Conservation (phyloP, 2,329 filamentous ascomycete genomes). For the Myrmaecium sp. region DNA sequence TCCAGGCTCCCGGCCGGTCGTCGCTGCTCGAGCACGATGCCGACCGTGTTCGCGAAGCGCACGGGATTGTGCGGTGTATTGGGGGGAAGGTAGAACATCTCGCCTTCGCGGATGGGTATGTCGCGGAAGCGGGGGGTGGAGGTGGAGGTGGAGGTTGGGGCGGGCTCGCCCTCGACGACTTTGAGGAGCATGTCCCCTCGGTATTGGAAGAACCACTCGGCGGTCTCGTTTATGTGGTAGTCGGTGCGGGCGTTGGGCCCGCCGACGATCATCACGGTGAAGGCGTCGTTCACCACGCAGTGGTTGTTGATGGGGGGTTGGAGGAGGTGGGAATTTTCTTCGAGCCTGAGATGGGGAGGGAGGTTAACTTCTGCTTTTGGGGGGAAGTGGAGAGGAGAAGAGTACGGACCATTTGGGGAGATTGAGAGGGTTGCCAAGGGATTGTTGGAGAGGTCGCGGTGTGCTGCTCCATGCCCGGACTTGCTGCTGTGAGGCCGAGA, state of each 20-base stretch:
- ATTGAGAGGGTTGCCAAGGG: conserved; percentile 18
- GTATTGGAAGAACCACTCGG: conserved; percentile 98
- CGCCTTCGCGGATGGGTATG: conserved; percentile 78
- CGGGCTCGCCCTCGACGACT: conserved; percentile 51
- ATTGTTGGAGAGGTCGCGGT: too few species aligned
- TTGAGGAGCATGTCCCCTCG: conserved; percentile 86
- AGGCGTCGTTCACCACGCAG: conserved; percentile 76
- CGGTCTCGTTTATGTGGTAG: conserved; percentile 94
- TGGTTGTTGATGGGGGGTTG: conserved; percentile 95
- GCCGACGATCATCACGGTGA: conserved; percentile 87
- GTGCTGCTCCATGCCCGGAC: too few species aligned
- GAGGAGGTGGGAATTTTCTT: conserved; percentile 79
- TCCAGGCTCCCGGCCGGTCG: conserved; percentile 56
- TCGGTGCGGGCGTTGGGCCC: conserved; percentile 92
- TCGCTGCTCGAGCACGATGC: conserved; percentile 77
- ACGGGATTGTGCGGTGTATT: conserved; percentile 96
- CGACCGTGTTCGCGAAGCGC: conserved; percentile 84
- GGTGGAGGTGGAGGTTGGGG: conserved; percentile 9
- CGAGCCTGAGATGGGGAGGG: conserved; percentile 43
- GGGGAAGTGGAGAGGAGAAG: background rate
- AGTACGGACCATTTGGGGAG: conserved; percentile 23
- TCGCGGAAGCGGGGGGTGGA: conserved; percentile 56
- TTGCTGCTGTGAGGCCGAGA: too few species aligned
- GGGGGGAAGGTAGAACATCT: conserved; percentile 82
- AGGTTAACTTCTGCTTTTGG: background rate